Evolutionary conservation across 441 rosid genomes (phyloP), one percentile per base, ranked within the genome.

Genomic region (Raphanus hybrid): DNA sequence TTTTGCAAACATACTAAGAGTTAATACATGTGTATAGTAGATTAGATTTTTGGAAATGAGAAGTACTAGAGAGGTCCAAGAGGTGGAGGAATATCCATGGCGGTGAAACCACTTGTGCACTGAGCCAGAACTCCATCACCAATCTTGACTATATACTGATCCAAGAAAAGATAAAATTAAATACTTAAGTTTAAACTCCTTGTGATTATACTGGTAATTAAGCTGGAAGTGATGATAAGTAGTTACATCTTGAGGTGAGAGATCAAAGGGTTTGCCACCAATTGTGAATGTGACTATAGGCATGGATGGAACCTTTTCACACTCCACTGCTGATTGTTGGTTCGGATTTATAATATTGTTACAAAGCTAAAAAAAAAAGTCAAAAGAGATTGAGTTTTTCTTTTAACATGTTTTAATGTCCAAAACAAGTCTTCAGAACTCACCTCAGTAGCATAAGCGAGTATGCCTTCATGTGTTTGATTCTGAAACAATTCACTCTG

Each of bases 51-150:
- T 18, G 23, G 9, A 64, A 48, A 20, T 64, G 69, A 55, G 16
- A 43, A n/a, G 64, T 79, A 79, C 93, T 90, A 89, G 77, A 87
- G 89, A 67, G 90, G 91, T 71, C 93, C 93, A 34, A 86, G 90
- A 73, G 93, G 93, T 0, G 91, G 90, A 23, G 91, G 82, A 6
- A 89, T 81, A 29, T 87, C 93, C 76, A 89, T 75, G 69, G 93
- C 90, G 2, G 77, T 81, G 85, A 87, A 89, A 59, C 93, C 93
- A n/a, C 93, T 89, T 23, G 83, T 85, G 88, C 93, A 89, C 78
- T 87, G 93, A 27, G 91, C 77, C 58, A 81, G 81, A 78, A 60
- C 71, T 78, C 91, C 93, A 6, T 85, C 87, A 8, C 90, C 91
- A 14, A 84, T 84, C 84, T 89, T 83, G 39, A 87, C 86, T 83